Evolutionary conservation across 2,329 filamentous ascomycete genomes (phyloP).

Genomic region (Cucurbitaria berberidis): DNA sequence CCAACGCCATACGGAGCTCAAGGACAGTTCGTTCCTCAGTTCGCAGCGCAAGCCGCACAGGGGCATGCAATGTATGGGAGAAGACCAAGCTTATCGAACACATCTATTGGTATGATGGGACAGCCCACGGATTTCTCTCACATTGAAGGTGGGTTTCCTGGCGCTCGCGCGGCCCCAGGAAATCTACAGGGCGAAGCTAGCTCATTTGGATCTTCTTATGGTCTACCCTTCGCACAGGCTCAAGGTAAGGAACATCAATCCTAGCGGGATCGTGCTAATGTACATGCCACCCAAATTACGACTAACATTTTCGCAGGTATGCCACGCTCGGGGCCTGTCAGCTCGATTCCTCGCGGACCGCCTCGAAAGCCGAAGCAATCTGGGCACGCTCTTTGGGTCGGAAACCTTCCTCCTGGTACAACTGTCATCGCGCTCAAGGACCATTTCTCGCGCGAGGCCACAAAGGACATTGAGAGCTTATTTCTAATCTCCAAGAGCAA

Average conservation of each 20-base stretch:
- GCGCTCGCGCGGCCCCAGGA: conserved; percentile 17
- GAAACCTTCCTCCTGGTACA: conserved; percentile 86
- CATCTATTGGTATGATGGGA: conserved; percentile 22
- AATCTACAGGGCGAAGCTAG: conserved; percentile 22
- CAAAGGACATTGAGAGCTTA: conserved; percentile 78
- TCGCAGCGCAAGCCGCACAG: conserved; percentile 31
- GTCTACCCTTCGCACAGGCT: conserved; percentile 19
- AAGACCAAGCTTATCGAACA: conserved; percentile 31
- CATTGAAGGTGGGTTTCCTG: conserved; percentile 27
- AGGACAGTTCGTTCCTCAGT: conserved; percentile 34
- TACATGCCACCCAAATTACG: not conserved
- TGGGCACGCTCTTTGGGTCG: conserved; percentile 94
- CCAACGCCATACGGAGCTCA: conserved; percentile 41
- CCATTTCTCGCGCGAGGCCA: conserved; percentile 82
- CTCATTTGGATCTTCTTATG: conserved; percentile 22
- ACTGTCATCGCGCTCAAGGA: conserved; percentile 85
- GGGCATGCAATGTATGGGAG: conserved; percentile 38
- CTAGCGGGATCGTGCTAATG: not conserved
- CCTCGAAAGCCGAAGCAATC: conserved; percentile 70
- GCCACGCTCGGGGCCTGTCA: conserved; percentile 29
- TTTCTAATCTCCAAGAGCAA: conserved; percentile 97
- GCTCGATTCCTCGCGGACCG: conserved; percentile 62
- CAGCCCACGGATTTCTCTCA: conserved; percentile 30
- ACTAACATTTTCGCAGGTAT: conserved; percentile 23
- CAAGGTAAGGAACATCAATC: conserved; percentile 26